phyloP scores from a whole-genome alignment of 495 filamentous ascomycete genomes.

The Xylaria castorea region DNA sequence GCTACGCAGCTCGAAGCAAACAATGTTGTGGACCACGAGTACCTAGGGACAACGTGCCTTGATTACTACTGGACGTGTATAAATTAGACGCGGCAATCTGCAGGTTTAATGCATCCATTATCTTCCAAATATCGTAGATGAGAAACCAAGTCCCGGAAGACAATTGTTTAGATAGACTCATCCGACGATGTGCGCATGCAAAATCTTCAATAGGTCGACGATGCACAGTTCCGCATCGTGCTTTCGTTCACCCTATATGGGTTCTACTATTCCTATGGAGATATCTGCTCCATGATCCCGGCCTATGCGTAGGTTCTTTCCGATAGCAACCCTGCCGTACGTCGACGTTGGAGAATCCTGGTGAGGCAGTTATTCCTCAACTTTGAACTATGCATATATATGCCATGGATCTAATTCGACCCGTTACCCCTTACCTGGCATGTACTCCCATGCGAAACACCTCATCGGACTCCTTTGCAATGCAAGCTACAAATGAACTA shows the following conservation, averaged over 20 bases:
- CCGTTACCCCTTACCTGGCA: neutral
- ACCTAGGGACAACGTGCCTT: neutral
- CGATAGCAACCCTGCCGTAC: conserved; percentile 1
- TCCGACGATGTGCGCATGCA: neutral
- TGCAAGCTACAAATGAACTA: neutral
- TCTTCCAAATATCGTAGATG: neutral
- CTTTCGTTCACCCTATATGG: neutral
- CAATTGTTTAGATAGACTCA: neutral
- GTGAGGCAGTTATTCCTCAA: neutral
- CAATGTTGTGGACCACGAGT: neutral
- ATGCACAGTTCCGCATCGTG: neutral
- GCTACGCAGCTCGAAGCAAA: neutral
- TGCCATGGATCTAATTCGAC: neutral
- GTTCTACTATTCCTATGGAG: too few relatives aligned
- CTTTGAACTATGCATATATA: neutral
- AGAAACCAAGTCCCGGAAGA: neutral
- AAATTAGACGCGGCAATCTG: neutral
- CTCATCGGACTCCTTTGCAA: neutral
- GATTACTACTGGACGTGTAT: neutral
- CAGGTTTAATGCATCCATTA: neutral
- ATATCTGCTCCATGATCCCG: neutral
- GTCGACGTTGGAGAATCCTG: conserved; percentile 9
- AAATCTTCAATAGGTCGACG: neutral
- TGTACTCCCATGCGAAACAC: conserved; percentile 10
- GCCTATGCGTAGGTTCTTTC: neutral